These are phyloP conservation scores for Galerina marginata DNA, from an alignment of 768 basidiomycete species.

Conservation along the genomic window DNA sequence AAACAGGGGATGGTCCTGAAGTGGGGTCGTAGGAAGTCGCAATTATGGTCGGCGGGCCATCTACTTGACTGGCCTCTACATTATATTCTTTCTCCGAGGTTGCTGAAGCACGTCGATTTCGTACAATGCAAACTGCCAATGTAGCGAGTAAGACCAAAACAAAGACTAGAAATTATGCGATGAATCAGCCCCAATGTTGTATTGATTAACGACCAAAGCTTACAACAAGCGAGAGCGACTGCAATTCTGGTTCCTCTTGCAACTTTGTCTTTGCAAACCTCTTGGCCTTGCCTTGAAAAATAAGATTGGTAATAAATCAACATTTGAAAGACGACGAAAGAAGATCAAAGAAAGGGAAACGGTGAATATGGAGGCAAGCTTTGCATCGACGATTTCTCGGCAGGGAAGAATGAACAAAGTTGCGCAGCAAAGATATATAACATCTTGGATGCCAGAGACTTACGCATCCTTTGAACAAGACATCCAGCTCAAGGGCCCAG, in stretches of 20 bases:
- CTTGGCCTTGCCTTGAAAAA: constrained; percentile 21
- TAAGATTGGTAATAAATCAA: background rate
- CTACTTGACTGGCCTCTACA: constrained; percentile 37
- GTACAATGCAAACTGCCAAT: constrained; percentile 21
- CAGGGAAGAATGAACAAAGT: background rate
- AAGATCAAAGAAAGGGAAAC: background rate
- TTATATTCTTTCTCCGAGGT: constrained; percentile 27
- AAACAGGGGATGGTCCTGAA: constrained; percentile 30
- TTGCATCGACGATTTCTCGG: background rate
- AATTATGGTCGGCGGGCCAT: constrained; percentile 34
- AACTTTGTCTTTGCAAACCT: constrained; percentile 21
- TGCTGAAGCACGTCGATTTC: constrained; percentile 24
- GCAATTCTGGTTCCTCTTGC: constrained; percentile 26
- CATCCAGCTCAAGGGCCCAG: constrained; percentile 27
- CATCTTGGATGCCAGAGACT: constrained; percentile 7
- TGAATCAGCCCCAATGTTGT: background rate
- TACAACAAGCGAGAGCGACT: constrained; percentile 25
- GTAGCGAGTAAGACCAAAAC: constrained; percentile 23
- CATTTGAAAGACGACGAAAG: background rate
- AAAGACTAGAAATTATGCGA: constrained; percentile 14
- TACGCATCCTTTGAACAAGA: constrained; percentile 30
- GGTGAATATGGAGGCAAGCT: no score
- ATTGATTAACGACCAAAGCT: constrained; percentile 1
- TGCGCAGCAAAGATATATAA: background rate
- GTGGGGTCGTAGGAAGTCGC: constrained; percentile 32